These are phyloP conservation scores for Petunia axillaris DNA, from an alignment of 257 asterid genomes.

Conservation along the genomic window DNA sequence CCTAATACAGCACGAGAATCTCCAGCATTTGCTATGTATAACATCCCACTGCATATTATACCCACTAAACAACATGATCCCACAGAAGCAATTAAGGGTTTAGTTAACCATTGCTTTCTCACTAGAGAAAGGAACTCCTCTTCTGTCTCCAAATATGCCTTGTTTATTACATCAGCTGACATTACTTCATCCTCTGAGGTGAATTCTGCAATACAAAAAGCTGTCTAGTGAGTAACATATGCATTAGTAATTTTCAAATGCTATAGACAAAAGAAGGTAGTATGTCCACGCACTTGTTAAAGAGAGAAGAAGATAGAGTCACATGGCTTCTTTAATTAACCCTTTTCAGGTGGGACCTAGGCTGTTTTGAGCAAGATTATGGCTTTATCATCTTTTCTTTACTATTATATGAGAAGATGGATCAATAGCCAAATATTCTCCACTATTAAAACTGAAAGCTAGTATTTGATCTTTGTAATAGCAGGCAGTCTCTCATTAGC, in stretches of 20 bases:
- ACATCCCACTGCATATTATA: conserved; percentile 62
- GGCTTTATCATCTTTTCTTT: neutral
- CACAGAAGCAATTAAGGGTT: conserved; percentile 41
- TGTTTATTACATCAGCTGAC: conserved; percentile 36
- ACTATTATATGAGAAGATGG: neutral
- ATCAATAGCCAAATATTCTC: neutral
- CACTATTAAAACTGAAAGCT: neutral
- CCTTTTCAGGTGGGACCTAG: neutral
- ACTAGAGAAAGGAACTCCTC: conserved; percentile 37
- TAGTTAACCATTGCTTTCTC: conserved; percentile 29
- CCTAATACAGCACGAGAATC: conserved; percentile 92
- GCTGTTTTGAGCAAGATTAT: neutral
- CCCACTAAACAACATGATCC: conserved; percentile 59
- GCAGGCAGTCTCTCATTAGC: neutral
- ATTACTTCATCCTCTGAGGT: conserved; percentile 34
- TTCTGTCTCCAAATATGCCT: conserved; percentile 38
- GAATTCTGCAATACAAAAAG: conserved; percentile 38
- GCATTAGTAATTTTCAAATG: conserved; percentile 32
- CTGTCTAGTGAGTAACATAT: conserved; percentile 40
- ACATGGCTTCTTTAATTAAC: neutral
- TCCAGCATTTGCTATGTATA: conserved; percentile 78
- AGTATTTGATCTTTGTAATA: neutral
- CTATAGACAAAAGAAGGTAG: neutral
- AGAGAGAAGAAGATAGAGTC: neutral
- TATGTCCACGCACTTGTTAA: no score